These are phyloP conservation scores for Knufia petricola DNA, from an alignment of 2,329 filamentous ascomycete genomes.

Conservation along the genomic window DNA sequence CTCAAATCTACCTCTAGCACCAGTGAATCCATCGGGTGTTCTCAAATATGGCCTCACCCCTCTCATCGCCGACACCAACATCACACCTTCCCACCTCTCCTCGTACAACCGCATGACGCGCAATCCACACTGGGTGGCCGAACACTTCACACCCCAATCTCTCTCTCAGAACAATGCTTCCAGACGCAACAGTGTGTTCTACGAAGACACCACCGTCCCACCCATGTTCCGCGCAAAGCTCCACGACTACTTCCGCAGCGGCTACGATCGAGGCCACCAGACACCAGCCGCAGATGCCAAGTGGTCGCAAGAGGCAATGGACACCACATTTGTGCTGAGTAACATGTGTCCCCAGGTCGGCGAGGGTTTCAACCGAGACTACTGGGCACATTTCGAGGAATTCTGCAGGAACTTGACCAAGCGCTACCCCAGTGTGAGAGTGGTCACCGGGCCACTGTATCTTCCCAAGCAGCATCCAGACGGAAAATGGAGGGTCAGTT, in stretches of 20 bases:
- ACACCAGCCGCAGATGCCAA: constrained; percentile 93
- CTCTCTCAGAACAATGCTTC: constrained; percentile 66
- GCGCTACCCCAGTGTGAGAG: constrained; percentile 74
- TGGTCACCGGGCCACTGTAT: constrained; percentile 90
- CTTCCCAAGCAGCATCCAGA: constrained; percentile 78
- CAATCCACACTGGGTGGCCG: constrained; percentile 89
- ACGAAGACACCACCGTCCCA: constrained; percentile 72
- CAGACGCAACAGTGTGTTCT: constrained; percentile 71
- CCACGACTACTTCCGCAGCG: constrained; percentile 87
- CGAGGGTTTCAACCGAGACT: constrained; percentile 96
- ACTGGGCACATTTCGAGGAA: constrained; percentile 98
- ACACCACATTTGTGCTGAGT: constrained; percentile 82
- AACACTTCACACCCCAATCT: constrained; percentile 89
- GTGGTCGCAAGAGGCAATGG: constrained; percentile 90
- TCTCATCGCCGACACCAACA: constrained; percentile 72
- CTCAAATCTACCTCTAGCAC: constrained; percentile 28
- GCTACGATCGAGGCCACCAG: constrained; percentile 94
- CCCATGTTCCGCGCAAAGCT: constrained; percentile 80
- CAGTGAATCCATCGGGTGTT: constrained; percentile 64
- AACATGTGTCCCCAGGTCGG: constrained; percentile 99
- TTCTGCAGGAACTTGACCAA: constrained; percentile 79
- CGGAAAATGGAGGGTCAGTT: constrained; percentile 89
- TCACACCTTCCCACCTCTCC: constrained; percentile 67
- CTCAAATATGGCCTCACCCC: constrained; percentile 89
- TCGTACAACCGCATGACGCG: constrained; percentile 81